Base-by-base conservation (phyloP, 495 filamentous ascomycete species). In the Amphirosellinia nigrospora region DNA sequence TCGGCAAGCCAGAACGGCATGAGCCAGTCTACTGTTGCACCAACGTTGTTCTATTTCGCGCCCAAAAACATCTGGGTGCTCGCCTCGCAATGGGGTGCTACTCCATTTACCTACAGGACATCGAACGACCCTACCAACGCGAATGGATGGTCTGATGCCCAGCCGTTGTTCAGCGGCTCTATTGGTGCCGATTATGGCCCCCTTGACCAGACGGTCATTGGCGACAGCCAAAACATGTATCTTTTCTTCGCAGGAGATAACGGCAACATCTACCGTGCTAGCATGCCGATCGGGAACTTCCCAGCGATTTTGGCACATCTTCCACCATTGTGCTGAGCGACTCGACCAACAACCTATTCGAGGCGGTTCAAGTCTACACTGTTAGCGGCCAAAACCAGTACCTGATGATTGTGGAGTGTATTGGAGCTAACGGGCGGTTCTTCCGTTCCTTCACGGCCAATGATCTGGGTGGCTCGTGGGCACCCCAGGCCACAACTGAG, bases 241-340 rank as follows among this genome's bases (percentile, higher is more conserved):
- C 82, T 90, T 0, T 91, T 90, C 84, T 91, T 90, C 62, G 82
- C 85, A 0, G 89, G 88, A 6, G 89, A 91, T 72, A 88, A 91
- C 69, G 89, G 88, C 77, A 86, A 84, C 60, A 87, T 91, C 74
- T 91, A 90, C 79, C 83, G 87, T 6, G 69, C 87, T 28, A 84
- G 80, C 64, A 90, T 89, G 86, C 80, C 88, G 23, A 83, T 90
- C 66, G 79, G 69, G 32, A 82, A 85, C 46, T 91, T 91, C 82
- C 89, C 88, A 0, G 82, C 62, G 81, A 73, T 72, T 90, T 92
- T 74, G 88, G 88, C 70, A 80, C 80, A 3, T 36, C 75, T 0
- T 82, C 77, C 1, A 82, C 81, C 39, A 76, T 83, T 0, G 71
- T 90, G 67, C 61, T 90, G n/a, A 84, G 72, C 73, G 88, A 86